A percentile compares a stretch with the other conserved stretches of the same genome.
These are phyloP conservation scores for Rutidosis leptorrhynchoides DNA, from an alignment of 129 eudicot species.

Conservation along the genomic window DNA sequence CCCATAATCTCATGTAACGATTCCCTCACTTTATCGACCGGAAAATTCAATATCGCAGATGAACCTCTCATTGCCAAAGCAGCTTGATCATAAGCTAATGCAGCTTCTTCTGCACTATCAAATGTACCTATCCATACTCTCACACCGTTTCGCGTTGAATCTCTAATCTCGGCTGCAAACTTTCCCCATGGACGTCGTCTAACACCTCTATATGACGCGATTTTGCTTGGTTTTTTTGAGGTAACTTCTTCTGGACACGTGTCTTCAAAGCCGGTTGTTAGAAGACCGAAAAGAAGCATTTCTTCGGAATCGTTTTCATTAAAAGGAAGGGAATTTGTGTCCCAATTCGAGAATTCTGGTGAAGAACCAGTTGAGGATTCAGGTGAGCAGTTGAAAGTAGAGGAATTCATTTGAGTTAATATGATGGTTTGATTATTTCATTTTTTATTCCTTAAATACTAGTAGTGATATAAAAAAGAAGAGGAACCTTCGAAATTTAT, in stretches of 20 bases:
- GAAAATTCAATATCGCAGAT: conserved; percentile 57
- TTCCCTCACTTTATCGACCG: conserved; percentile 58
- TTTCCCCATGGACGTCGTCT: conserved; percentile 83
- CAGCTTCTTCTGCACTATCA: conserved; percentile 68
- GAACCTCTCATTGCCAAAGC: conserved; percentile 61
- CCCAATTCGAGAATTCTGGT: conserved; percentile 27
- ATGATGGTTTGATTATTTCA: conserved; percentile 1
- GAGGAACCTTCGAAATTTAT: conserved; percentile 25
- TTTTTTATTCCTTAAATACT: conserved; percentile 26
- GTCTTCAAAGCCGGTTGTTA: conserved; percentile 29
- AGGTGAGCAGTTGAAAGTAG: conserved; percentile 37
- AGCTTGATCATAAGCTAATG: conserved; percentile 80
- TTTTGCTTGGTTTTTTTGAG: conserved; percentile 30
- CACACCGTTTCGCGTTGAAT: conserved; percentile 65
- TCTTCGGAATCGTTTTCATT: conserved; percentile 49
- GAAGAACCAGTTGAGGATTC: conserved; percentile 49
- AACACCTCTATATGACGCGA: conserved; percentile 51
- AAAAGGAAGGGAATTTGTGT: conserved; percentile 46
- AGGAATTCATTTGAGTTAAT: conserved; percentile 33
- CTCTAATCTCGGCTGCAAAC: conserved; percentile 76
- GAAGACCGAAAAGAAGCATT: conserved; percentile 43
- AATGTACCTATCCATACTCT: conserved; percentile 84
- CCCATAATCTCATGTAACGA: conserved; percentile 53
- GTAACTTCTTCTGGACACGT: conserved; percentile 22
- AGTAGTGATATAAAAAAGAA: not conserved